Evolutionary conservation across 176 grass and related monocot genomes (phyloP).

Genomic region (Phoenix roebelenii): DNA sequence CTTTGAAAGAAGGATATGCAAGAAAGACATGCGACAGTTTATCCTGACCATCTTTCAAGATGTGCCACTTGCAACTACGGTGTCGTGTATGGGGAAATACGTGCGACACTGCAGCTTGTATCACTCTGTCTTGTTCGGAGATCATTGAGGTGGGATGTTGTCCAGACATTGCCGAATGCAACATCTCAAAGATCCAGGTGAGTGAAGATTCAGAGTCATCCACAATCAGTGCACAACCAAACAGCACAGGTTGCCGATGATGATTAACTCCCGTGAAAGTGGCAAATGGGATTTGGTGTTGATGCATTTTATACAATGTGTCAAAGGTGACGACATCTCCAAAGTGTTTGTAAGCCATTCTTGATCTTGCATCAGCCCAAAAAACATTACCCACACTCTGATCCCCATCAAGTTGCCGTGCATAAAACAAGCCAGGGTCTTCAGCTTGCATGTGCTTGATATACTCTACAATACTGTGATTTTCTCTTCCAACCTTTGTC

Average conservation of each 20-base stretch:
- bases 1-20: constrained; percentile 29
- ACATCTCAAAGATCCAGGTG: constrained; percentile 43
- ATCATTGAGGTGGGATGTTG: constrained; percentile 35
- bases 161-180: constrained; percentile 47
- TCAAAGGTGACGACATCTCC: constrained; percentile 36
- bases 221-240: constrained; percentile 38
- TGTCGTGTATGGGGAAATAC: constrained; percentile 31
- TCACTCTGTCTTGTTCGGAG: constrained; percentile 21
- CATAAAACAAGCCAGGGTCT: constrained; percentile 45
- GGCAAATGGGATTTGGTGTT: constrained; percentile 31
- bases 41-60: constrained; percentile 25
- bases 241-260: constrained; percentile 46
- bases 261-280: constrained; percentile 47
- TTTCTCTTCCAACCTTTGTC: constrained; percentile 30
- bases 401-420: constrained; percentile 41
- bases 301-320: constrained; percentile 33
- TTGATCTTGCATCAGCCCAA: constrained; percentile 38
- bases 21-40: constrained; percentile 29
- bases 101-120: constrained; percentile 19
- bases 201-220: constrained; percentile 40
- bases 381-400: constrained; percentile 43
- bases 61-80: constrained; percentile 37
- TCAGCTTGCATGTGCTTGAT: constrained; percentile 52
- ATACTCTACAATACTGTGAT: constrained; percentile 38
- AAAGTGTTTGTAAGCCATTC: constrained; percentile 34